Evolutionary conservation across 1,284 basidiomycete species (phyloP).

Genomic region (Pulveroboletus sp.): DNA sequence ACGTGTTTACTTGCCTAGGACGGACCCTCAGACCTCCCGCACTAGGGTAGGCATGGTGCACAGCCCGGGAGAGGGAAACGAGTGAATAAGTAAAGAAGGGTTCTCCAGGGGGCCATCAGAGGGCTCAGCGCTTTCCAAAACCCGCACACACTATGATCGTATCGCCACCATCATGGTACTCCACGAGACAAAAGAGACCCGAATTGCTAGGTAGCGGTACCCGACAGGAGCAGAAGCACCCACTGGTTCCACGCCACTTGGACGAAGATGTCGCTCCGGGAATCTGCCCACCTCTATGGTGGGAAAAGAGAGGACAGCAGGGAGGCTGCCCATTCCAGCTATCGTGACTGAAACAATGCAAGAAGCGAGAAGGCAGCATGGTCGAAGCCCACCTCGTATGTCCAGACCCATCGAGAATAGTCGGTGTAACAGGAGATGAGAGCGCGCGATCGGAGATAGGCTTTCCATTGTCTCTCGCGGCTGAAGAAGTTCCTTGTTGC

Average conservation of each 20-base stretch:
- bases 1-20: conserved; percentile 54
- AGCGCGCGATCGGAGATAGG: conserved; percentile 32
- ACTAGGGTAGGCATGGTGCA: conserved; percentile 70
- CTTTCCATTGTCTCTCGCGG: conserved; percentile 27
- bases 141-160: conserved; percentile 3
- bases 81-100: conserved; percentile 4
- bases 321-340: conserved; percentile 15
- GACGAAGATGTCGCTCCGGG: conserved; percentile 10
- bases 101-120: not conserved
- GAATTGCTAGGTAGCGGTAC: not conserved
- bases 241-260: conserved; percentile 14
- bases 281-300: conserved; percentile 14
- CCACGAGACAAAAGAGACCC: conserved; percentile 7
- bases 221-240: conserved; percentile 25
- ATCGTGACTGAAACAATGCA: conserved; percentile 12
- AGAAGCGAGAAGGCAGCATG: conserved; percentile 7
- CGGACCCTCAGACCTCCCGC: conserved; percentile 72
- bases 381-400: conserved; percentile 43
- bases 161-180: conserved; percentile 4
- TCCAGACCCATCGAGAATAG: conserved; percentile 55
- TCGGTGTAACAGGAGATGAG: conserved; percentile 46
- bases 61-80: conserved; percentile 63
- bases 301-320: conserved; percentile 5
- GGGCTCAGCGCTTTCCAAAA: conserved; percentile 3
- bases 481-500: not conserved